Evolutionary conservation across 2,329 filamentous ascomycete species (phyloP), one percentile per base, ranked within the genome.

Genomic region (Cytospora piceae): DNA sequence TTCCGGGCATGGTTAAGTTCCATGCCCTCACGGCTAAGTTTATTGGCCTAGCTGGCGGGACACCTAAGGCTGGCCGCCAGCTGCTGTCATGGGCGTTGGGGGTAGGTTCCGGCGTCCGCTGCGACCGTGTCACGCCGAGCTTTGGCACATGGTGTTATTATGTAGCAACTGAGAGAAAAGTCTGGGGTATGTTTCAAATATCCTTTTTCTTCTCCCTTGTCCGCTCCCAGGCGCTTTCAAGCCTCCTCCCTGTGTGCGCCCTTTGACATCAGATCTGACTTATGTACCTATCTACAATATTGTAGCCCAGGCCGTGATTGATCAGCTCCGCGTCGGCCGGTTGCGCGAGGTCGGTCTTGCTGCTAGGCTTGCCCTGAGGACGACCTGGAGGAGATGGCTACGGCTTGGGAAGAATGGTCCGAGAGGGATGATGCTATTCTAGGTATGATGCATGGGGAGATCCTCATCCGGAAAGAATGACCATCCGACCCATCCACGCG

Each of bases 51-150:
- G 58, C 63, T 34, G 68, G 69, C 15, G 71, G 72, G n/a, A 71
- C 70, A 20, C 51, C 69, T 24, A 70, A 54, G 53, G 69, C 68
- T 37, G 73, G 73, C 29, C 70, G 73, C 58, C 71, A 73, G 67
- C 63, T 74, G 42, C 55, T 73, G 39, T 71, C 71, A 24, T 74
- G 73, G 73, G 73, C 72, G 15, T 70, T 74, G 51, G 70, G 70
- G 68, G 58, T 42, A 42, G 39, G 39, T 20, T 69, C 70, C 31
- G 73, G 72, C 39, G 70, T 61, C 15, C 20, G n/a, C 15, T 53
- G 67, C 20, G 54, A 57, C 52, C 58, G 60, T n/a, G 52, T 71
- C 56, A 70, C 67, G 32, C 49, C 68, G 4, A 68, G 69, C 51
- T 72, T 65, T 63, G 65, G 71, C 34, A 68, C 70, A 27, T 68